phyloP scores from a whole-genome alignment of 495 filamentous ascomycete genomes.

The Tuber microsphaerosporum region DNA sequence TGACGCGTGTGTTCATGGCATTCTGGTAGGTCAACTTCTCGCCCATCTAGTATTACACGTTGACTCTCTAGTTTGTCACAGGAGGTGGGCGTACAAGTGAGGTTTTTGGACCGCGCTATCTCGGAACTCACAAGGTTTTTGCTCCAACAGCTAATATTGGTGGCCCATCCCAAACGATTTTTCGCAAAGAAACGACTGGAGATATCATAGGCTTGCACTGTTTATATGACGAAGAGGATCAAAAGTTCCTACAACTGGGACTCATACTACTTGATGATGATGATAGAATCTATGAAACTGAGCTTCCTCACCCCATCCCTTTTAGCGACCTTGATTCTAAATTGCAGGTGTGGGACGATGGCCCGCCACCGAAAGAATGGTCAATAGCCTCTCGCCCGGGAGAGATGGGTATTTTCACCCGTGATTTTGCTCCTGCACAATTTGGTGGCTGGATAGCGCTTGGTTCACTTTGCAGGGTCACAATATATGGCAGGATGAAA shows the following conservation, averaged over 20 bases:
- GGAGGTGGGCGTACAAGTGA: constrained; percentile 24
- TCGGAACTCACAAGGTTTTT: constrained; percentile 41
- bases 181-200: constrained; percentile 25
- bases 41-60: constrained; percentile 9
- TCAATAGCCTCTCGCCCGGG: constrained; percentile 25
- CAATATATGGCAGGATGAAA: constrained; percentile 34
- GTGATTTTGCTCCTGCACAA: constrained; percentile 7
- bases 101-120: constrained; percentile 38
- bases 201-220: constrained; percentile 38
- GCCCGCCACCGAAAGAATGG: constrained; percentile 30
- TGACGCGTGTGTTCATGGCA: constrained; percentile 35
- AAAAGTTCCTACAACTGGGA: constrained; percentile 38
- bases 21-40: constrained; percentile 27
- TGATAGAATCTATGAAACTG: constrained; percentile 13
- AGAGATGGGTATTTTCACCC: constrained; percentile 28
- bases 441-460: constrained; percentile 36
- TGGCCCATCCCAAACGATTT: constrained; percentile 24
- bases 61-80: constrained; percentile 37
- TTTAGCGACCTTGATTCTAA: constrained; percentile 34
- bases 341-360: constrained; percentile 34
- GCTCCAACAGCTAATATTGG: constrained; percentile 22
- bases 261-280: constrained; percentile 21
- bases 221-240: constrained; percentile 40
- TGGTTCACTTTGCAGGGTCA: constrained; percentile 19
- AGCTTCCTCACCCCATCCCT: constrained; percentile 25